Evolutionary conservation across 75 land plant genomes (phyloP).

Genomic region (Pseudotsuga menziesii): DNA sequence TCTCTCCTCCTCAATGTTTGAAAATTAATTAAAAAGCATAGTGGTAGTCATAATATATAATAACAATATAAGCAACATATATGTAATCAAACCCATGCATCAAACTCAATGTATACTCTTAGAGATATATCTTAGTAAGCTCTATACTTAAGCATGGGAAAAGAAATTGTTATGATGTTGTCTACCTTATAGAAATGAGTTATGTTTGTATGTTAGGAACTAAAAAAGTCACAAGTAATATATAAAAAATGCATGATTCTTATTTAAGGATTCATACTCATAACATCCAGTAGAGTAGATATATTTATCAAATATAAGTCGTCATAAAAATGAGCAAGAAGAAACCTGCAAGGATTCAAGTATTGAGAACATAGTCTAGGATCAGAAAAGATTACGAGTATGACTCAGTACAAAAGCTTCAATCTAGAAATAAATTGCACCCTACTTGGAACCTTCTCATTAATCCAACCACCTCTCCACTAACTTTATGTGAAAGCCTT

Average conservation of each 20-base stretch:
- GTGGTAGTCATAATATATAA: no score
- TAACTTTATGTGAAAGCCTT: not conserved
- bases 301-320: not conserved
- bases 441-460: constrained; percentile 9
- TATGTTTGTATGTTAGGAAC: not conserved
- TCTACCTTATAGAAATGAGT: not conserved
- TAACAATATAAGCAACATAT: no score
- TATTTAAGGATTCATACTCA: not conserved
- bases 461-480: constrained; percentile 5
- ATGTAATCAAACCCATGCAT: not conserved
- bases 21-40: no score
- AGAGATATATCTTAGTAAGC: not conserved
- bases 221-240: not conserved
- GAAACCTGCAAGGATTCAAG: not conserved
- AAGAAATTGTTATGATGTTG: not conserved
- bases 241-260: not conserved
- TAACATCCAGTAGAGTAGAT: not conserved
- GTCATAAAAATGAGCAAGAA: not conserved
- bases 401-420: constrained; percentile 7
- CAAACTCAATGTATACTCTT: not conserved
- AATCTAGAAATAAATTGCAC: constrained; percentile 1
- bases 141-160: not conserved
- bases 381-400: not conserved
- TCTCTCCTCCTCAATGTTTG: no score
- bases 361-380: not conserved